phyloP scores from a whole-genome alignment of 192 early-diverging fungal species.

The Oehlia diaphana region DNA sequence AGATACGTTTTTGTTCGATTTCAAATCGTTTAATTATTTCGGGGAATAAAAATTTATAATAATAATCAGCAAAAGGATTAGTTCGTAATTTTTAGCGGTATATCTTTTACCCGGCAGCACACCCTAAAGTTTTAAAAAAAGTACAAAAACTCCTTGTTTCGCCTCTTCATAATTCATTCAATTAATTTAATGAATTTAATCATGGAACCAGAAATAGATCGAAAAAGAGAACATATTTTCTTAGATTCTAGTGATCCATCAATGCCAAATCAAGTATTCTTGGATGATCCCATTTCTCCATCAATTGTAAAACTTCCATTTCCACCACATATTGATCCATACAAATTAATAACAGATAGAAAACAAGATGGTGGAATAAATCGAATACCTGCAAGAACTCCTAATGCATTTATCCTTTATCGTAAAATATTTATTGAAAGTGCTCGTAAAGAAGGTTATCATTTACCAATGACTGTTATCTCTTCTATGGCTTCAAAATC shows the following conservation, averaged over 20 bases:
- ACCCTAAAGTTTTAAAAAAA: too few relatives aligned
- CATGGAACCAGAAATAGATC: neutral
- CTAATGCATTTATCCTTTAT: constrained; percentile 19
- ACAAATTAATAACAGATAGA: neutral
- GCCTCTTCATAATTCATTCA: too few relatives aligned
- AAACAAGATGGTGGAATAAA: neutral
- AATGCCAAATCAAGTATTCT: neutral
- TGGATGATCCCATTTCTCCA: neutral
- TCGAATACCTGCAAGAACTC: neutral
- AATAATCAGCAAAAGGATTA: too few relatives aligned
- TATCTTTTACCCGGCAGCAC: too few relatives aligned
- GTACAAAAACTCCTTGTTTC: too few relatives aligned
- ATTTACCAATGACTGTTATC: constrained; percentile 10
- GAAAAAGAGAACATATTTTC: neutral
- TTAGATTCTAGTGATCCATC: neutral
- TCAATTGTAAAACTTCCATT: neutral
- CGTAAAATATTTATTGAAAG: neutral
- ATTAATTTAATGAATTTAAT: too few relatives aligned
- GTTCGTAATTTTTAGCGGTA: too few relatives aligned
- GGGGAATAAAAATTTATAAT: too few relatives aligned
- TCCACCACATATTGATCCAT: neutral
- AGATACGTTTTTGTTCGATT: too few relatives aligned
- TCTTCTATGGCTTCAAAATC: constrained; percentile 9
- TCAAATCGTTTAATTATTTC: too few relatives aligned
- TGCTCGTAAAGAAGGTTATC: constrained; percentile 8